Conservation (phyloP, 1,284 basidiomycete genomes). For the Austropuccinia psidii region DNA sequence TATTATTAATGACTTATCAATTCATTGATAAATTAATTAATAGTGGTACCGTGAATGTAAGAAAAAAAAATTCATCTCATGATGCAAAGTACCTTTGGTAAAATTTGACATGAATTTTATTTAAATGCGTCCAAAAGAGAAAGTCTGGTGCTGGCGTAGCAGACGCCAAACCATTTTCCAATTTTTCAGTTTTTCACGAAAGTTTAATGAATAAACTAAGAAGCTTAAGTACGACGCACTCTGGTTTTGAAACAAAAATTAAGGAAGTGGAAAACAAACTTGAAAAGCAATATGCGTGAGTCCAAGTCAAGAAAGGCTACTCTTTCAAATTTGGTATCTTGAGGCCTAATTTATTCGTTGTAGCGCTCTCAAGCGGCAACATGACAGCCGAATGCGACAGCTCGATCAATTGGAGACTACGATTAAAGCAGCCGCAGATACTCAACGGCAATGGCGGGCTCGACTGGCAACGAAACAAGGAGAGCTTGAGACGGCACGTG, state of each 20-base stretch:
- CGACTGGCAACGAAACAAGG: conserved; percentile 74
- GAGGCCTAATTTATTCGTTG: background rate
- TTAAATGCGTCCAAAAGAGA: conserved; percentile 43
- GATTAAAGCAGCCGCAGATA: conserved; percentile 73
- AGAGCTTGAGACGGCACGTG: conserved; percentile 70
- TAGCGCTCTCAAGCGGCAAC: conserved; percentile 70
- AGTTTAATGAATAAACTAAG: conserved; percentile 82
- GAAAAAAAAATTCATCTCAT: too few relatives aligned
- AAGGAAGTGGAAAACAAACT: conserved; percentile 71
- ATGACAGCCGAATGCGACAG: conserved; percentile 81
- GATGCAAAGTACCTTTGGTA: conserved; percentile 78
- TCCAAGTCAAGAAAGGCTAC: conserved; percentile 18
- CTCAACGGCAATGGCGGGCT: conserved; percentile 75
- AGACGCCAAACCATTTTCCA: conserved; percentile 77
- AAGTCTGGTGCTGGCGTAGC: conserved; percentile 48
- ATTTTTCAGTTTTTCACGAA: conserved; percentile 89
- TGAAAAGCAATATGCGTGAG: conserved; percentile 58
- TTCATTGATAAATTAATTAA: conserved; percentile 82
- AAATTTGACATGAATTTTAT: conserved; percentile 42
- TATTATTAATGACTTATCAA: conserved; percentile 84
- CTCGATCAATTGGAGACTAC: conserved; percentile 86
- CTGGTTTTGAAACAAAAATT: conserved; percentile 74
- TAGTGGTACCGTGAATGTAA: conserved; percentile 17
- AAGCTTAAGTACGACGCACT: conserved; percentile 69
- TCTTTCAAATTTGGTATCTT: background rate